Conservation (phyloP, 257 asterid genomes). For the Nicotiana knightiana region DNA sequence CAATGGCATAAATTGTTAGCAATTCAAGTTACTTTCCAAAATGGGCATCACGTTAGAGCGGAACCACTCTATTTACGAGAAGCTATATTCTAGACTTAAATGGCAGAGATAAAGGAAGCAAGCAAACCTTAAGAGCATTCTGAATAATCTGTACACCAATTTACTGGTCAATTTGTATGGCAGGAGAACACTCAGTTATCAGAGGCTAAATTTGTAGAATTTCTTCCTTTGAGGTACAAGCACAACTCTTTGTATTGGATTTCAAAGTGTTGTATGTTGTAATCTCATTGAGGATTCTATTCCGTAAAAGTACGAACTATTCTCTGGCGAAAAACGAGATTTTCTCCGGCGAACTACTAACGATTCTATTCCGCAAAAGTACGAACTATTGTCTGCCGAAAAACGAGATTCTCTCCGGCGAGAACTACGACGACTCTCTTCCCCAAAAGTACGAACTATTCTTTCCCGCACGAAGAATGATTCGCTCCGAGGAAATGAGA, state of each 20-base stretch:
- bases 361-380: too few relatives aligned
- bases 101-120: not conserved
- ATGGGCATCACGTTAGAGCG: not conserved
- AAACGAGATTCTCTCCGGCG: too few relatives aligned
- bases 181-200: not conserved
- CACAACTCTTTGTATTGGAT: not conserved
- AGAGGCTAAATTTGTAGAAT: not conserved
- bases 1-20: not conserved
- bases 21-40: not conserved
- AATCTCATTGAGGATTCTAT: not conserved
- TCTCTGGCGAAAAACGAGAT: too few relatives aligned
- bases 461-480: too few relatives aligned
- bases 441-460: too few relatives aligned
- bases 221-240: not conserved
- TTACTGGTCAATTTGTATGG: conserved; percentile 50
- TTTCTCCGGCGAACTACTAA: too few relatives aligned
- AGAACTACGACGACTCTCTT: too few relatives aligned
- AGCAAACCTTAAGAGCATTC: conserved; percentile 77
- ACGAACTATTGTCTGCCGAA: too few relatives aligned
- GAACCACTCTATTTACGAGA: not conserved
- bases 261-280: not conserved
- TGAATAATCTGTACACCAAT: conserved; percentile 93
- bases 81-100: not conserved
- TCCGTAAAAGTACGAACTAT: too few relatives aligned
- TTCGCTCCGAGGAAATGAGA: too few relatives aligned